phyloP scores from a whole-genome alignment of 305 asterid species.

The Euphrasia arctica region DNA sequence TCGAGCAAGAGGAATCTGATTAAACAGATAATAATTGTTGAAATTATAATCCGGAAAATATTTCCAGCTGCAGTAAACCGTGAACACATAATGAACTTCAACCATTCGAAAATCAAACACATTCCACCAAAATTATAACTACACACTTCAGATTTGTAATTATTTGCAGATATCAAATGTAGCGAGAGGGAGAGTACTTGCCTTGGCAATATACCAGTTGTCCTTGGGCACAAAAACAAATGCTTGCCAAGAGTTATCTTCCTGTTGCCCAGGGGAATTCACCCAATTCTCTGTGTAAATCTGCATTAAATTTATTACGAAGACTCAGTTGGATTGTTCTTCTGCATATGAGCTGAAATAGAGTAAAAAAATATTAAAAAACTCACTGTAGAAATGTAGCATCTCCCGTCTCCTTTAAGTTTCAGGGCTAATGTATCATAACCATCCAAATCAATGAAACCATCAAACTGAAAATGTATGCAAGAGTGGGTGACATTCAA shows the following conservation, averaged over 20 bases:
- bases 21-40: no score
- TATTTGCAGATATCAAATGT: not conserved
- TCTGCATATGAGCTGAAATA: constrained; percentile 14
- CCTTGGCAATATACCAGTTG: constrained; percentile 92
- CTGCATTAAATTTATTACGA: constrained; percentile 42
- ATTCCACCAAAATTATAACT: no score
- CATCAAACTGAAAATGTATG: constrained; percentile 67
- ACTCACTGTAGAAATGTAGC: constrained; percentile 95
- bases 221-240: constrained; percentile 79
- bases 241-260: constrained; percentile 99
- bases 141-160: not conserved
- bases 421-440: constrained; percentile 79
- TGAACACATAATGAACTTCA: no score
- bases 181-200: constrained; percentile 33
- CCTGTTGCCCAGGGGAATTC: constrained; percentile 93
- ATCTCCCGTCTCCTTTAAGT: constrained; percentile 92
- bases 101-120: not conserved
- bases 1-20: constrained; percentile 81
- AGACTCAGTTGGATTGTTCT: constrained; percentile 22
- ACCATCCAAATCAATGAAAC: constrained; percentile 87
- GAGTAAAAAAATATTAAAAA: constrained; percentile 18
- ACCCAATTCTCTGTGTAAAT: constrained; percentile 99
- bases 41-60: no score
- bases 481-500: constrained; percentile 19
- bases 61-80: no score